Evolutionary conservation across 1,284 basidiomycete genomes (phyloP), one percentile per base, ranked within the genome.

Genomic region (Puccinia novopanici): DNA sequence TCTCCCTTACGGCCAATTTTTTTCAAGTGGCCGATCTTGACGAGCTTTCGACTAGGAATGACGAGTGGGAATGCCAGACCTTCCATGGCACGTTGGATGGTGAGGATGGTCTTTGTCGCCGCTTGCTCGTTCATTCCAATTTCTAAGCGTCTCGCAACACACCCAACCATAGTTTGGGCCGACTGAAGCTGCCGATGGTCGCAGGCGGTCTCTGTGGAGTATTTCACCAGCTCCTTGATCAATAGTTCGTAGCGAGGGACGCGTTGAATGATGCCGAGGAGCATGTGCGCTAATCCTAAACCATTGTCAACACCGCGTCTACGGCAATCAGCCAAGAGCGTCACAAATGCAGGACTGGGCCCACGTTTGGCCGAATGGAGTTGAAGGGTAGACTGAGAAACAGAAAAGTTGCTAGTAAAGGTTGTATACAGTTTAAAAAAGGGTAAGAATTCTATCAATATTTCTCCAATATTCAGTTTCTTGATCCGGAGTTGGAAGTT

Each of bases 211-310:
- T 87, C 85, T 61, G 89, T 88, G 2, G 91, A 92, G 82, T 89
- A 89, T 17, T 86, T 85, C 30, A 93, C 89, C 42, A 95, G 87
- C 83, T 95, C 93, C 85, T 83, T 91, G 71, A 95, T 88, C 6
- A 95, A 87, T 17, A 95, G 88, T 8, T 93, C 87, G 84, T 94
- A 95, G 80, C 93, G 89, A 13, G 93, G 93, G 85, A 93, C 93
- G 67, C 93, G 88, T 86, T 95, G 93, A 0, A 95, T 91, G 70
- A 93, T 90, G 6, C 91, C 92, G 77, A 95, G 87, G n/a, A 95
- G 88, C 91, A 93, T 93, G 83, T 93, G 92, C 17, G 90, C 87
- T 40, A 95, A 87, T 82, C 91, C 91, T 68, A 94, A 79, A 88
- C 85, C 90, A 90, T 61, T 89, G 89, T 84, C 92, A 92, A n/a